Percentiles rank a stretch among this genome's conserved stretches.
Conservation (phyloP, 2,329 filamentous ascomycete species). For the Capronia coronata region DNA sequence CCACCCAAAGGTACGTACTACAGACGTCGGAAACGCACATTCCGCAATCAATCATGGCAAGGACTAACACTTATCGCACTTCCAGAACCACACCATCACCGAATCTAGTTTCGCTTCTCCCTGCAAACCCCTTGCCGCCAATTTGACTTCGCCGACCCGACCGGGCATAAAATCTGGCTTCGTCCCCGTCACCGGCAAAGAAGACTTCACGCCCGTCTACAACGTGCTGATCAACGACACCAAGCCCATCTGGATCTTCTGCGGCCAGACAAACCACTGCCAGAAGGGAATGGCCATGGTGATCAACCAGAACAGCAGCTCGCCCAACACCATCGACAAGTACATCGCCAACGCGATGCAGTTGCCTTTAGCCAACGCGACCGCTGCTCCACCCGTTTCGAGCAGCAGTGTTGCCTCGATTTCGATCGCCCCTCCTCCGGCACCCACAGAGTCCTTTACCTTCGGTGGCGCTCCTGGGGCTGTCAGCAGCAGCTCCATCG, state of each 20-base stretch:
- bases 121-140: constrained; percentile 56
- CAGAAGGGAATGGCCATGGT: constrained; percentile 69
- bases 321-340: constrained; percentile 26
- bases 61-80: not conserved
- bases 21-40: not conserved
- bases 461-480: not conserved
- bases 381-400: constrained; percentile 1
- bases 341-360: constrained; percentile 25
- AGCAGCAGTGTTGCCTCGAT: constrained; percentile 1
- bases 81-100: constrained; percentile 68
- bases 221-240: constrained; percentile 63
- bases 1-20: constrained; percentile 39
- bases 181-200: constrained; percentile 48
- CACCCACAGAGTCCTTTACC: constrained; percentile 2
- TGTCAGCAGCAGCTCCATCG: not conserved
- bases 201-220: constrained; percentile 57
- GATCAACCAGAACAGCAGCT: constrained; percentile 49
- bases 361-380: constrained; percentile 12
- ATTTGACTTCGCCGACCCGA: constrained; percentile 34
- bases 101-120: constrained; percentile 69
- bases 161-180: constrained; percentile 52
- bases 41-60: constrained; percentile 1
- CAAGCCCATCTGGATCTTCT: constrained; percentile 73
- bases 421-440: constrained; percentile 2
- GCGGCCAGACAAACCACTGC: constrained; percentile 67